Evolutionary conservation across 2,329 filamentous ascomycete species (phyloP).

Genomic region (Didymella pinodella): DNA sequence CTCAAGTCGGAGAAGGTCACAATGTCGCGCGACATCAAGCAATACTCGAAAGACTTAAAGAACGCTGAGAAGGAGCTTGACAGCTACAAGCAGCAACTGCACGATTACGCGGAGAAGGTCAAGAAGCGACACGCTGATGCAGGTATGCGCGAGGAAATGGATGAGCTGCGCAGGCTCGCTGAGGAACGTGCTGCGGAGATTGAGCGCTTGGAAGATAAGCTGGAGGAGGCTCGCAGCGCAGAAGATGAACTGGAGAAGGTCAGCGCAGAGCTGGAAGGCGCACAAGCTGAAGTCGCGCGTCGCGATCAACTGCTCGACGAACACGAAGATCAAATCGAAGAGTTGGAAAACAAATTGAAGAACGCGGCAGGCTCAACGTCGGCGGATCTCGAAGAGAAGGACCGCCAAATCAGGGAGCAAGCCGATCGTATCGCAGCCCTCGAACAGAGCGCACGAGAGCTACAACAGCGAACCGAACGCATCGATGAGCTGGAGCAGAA

Average conservation of each 20-base stretch:
- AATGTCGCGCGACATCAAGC: constrained; percentile 84
- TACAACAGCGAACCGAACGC: constrained; percentile 9
- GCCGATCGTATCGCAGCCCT: constrained; percentile 41
- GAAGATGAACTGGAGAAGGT: constrained; percentile 50
- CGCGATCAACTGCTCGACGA: constrained; percentile 49
- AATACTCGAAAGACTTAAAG: constrained; percentile 83
- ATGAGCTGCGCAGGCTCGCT: constrained; percentile 55
- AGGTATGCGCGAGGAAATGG: constrained; percentile 69
- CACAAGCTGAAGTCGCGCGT: constrained; percentile 45
- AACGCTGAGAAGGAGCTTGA: constrained; percentile 88
- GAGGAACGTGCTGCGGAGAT: constrained; percentile 54
- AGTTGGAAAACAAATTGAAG: constrained; percentile 44
- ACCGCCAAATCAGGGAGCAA: constrained; percentile 40
- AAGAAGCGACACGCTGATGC: constrained; percentile 79
- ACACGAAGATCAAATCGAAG: constrained; percentile 49
- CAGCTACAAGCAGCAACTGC: constrained; percentile 79
- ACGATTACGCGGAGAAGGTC: constrained; percentile 82
- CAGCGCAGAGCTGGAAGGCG: constrained; percentile 44
- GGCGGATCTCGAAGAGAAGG: constrained; percentile 42
- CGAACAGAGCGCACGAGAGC: constrained; percentile 14
- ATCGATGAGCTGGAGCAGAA: constrained; percentile 41
- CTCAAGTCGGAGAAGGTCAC: constrained; percentile 92
- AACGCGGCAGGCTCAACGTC: constrained; percentile 41
- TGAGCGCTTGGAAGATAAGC: constrained; percentile 44
- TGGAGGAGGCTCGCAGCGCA: constrained; percentile 41